Base-by-base conservation (phyloP, 164 flowering plant species). In the Protea cynaroides region DNA sequence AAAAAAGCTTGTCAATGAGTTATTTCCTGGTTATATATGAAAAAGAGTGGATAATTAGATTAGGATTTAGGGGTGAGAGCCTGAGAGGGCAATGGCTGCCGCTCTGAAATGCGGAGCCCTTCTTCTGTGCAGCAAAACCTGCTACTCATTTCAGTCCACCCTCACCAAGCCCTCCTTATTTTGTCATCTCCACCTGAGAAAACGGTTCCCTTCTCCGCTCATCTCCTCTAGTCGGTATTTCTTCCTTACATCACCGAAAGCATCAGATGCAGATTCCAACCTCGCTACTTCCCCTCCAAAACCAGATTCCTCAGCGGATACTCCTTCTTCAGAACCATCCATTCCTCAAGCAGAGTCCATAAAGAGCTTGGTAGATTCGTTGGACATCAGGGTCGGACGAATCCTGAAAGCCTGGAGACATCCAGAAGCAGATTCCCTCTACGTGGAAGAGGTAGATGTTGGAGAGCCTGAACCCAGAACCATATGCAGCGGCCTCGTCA, bases 401-500 rank as follows among this genome's bases (percentile, higher is more conserved):
- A 76, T 93, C 19, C 38, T 86, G 12, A 86, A 69, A 65, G 97
- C 88, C 4, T 90, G 94, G 96, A 71, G 79, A 59, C 98, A 93
- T 65, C 89, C 84, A 53, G 98, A 93, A 69, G 98, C 98, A 0
- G 98, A 90, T 64, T 77, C 90, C 4, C 84, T 90, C n/a, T 93
- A 88, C 51, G 92, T 93, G 18, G 98, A 93, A 73, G 97, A 93
- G 75, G 98, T 93, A 4, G 98, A 93, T 59, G 70, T 88, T 0
- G 98, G 98, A 21, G 98, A 93, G 66, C 67, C 80, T 3, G 94
- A 88, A 65, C 90, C 92, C 6, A 76, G 98, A 58, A 83, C 80
- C 47, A 88, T 93, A 40, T 93, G 98, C 76, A 90, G 97, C 36
- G 97, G 98, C 44, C 96, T 93, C 24, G 98, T 90, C 60, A 86